phyloP scores from a whole-genome alignment of 1,284 basidiomycete genomes.

The Apiotrichum siamense region DNA sequence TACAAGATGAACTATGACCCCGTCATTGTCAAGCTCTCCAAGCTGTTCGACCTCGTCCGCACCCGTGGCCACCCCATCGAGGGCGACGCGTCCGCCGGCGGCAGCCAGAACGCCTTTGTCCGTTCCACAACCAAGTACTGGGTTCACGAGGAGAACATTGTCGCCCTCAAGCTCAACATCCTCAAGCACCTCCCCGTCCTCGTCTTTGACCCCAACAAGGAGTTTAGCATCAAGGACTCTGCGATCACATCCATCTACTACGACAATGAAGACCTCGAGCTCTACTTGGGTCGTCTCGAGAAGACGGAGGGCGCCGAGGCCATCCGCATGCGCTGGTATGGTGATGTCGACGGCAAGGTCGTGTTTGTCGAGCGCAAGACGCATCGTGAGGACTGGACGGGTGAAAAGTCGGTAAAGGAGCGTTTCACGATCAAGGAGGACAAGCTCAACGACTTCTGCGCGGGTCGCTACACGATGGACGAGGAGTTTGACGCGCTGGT shows the following conservation, averaged over 20 bases:
- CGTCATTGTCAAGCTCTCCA: slow-evolving; percentile 93
- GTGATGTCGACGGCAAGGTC: slow-evolving; percentile 73
- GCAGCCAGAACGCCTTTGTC: slow-evolving; percentile 92
- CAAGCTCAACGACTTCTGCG: slow-evolving; percentile 84
- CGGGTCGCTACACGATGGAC: slow-evolving; percentile 88
- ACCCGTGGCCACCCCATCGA: slow-evolving; percentile 90
- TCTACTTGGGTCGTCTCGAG: slow-evolving; percentile 95
- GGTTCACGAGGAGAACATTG: slow-evolving; percentile 93
- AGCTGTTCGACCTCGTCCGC: slow-evolving; percentile 90
- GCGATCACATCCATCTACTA: slow-evolving; percentile 56
- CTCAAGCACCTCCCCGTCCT: slow-evolving; percentile 87
- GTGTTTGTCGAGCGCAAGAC: slow-evolving; percentile 98
- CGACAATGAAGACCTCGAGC: slow-evolving; percentile 90
- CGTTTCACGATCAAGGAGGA: slow-evolving; percentile 96
- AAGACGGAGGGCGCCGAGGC: slow-evolving; percentile 99
- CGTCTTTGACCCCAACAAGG: slow-evolving; percentile 93
- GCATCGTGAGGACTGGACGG: slow-evolving; percentile 98
- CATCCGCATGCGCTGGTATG: slow-evolving; percentile 94
- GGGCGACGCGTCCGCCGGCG: slow-evolving; percentile 90
- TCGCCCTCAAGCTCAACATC: slow-evolving; percentile 92
- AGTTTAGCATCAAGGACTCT: slow-evolving; percentile 81
- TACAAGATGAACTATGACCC: slow-evolving; percentile 65
- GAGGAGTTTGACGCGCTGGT: slow-evolving; percentile 85
- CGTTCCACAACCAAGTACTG: slow-evolving; percentile 98
- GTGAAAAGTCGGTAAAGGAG: slow-evolving; percentile 97